Evolutionary conservation across 2,329 filamentous ascomycete species (phyloP).

Genomic region (Paracoccidioides lutzii): DNA sequence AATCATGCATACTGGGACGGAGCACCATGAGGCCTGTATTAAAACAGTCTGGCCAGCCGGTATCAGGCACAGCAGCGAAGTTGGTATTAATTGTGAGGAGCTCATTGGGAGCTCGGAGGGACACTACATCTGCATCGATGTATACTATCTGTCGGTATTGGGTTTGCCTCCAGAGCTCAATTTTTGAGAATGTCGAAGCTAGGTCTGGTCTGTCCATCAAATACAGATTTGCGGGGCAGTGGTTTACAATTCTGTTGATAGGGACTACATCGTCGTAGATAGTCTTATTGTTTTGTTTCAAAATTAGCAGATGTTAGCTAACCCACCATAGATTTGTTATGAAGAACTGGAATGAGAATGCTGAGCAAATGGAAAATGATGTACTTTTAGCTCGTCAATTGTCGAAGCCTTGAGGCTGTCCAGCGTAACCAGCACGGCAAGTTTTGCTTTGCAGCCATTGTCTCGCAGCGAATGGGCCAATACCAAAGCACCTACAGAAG

Average conservation of each 20-base stretch:
- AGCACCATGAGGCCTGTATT: constrained; percentile 96
- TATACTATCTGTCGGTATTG: constrained; percentile 91
- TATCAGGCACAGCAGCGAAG: constrained; percentile 72
- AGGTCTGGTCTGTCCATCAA: constrained; percentile 88
- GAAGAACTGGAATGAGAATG: too few species aligned
- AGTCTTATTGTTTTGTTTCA: constrained; percentile 37
- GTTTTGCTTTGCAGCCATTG: constrained; percentile 71
- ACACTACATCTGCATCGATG: constrained; percentile 87
- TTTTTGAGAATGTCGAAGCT: constrained; percentile 90
- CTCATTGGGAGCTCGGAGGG: constrained; percentile 80
- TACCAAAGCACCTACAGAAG: constrained; percentile 63
- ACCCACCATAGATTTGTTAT: too few species aligned
- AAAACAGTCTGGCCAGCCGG: constrained; percentile 96
- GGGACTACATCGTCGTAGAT: constrained; percentile 84
- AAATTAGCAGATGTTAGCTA: constrained; percentile 12
- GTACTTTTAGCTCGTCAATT: constrained; percentile 64
- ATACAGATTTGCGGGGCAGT: constrained; percentile 65
- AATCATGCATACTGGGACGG: constrained; percentile 73
- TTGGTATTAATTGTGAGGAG: constrained; percentile 56
- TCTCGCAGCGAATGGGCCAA: constrained; percentile 90
- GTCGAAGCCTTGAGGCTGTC: constrained; percentile 65
- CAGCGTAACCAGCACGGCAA: constrained; percentile 70
- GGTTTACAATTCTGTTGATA: constrained; percentile 66
- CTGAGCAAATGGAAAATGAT: constrained; percentile 9
- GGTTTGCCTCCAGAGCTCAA: constrained; percentile 80